These are phyloP conservation scores for Microbotryomycetes sp. DNA, from an alignment of 1,284 basidiomycete genomes.

Conservation along the genomic window DNA sequence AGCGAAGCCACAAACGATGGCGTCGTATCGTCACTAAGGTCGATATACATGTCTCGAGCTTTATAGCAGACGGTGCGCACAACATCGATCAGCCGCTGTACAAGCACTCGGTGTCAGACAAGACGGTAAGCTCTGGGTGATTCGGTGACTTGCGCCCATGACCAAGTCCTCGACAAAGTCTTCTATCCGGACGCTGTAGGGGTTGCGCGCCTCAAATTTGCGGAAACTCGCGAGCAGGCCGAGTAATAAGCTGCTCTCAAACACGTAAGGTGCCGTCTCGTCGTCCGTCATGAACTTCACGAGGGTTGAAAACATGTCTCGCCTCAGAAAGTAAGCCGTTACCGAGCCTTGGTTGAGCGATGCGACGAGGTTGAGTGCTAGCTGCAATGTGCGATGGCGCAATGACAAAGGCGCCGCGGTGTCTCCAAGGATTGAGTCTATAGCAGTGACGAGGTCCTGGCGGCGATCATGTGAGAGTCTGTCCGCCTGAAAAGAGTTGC, in stretches of 20 bases:
- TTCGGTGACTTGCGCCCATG: slow-evolving; percentile 28
- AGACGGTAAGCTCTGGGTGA: neutral
- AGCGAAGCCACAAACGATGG: slow-evolving; percentile 28
- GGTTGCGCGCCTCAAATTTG: slow-evolving; percentile 35
- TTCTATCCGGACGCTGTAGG: slow-evolving; percentile 36
- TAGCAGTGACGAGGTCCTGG: slow-evolving; percentile 35
- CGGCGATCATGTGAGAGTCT: neutral
- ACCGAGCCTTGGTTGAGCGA: slow-evolving; percentile 33
- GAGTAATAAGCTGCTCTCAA: slow-evolving; percentile 29
- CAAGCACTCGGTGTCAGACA: neutral
- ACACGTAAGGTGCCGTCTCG: slow-evolving; percentile 7
- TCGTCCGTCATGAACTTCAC: slow-evolving; percentile 26
- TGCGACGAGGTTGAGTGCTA: slow-evolving; percentile 33
- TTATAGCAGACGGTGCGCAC: slow-evolving; percentile 5
- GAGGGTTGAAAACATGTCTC: slow-evolving; percentile 36
- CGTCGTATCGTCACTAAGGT: slow-evolving; percentile 31
- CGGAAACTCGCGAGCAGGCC: slow-evolving; percentile 35
- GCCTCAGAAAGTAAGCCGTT: slow-evolving; percentile 37
- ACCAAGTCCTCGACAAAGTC: slow-evolving; percentile 37
- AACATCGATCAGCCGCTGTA: slow-evolving; percentile 21
- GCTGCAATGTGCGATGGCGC: slow-evolving; percentile 32
- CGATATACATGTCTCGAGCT: slow-evolving; percentile 17
- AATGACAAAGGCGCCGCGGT: slow-evolving; percentile 13
- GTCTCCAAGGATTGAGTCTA: slow-evolving; percentile 33
- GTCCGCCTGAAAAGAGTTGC: no score